Evolutionary conservation across 169 alveolate species (phyloP).

Genomic region (Plasmodium ovale): DNA sequence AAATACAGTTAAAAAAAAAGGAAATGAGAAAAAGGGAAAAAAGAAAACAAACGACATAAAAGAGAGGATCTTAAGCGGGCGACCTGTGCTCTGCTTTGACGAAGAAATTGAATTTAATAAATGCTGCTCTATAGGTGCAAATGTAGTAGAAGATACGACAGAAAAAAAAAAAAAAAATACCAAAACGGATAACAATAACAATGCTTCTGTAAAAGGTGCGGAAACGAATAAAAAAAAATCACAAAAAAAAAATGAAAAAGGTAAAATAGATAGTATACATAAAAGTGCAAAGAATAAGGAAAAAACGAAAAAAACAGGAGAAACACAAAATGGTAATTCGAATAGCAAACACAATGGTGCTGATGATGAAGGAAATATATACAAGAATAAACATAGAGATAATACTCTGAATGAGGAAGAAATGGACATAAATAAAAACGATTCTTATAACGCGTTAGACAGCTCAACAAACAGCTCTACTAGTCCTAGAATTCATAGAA

Average conservation of each 20-base stretch:
- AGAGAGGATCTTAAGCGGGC: slow-evolving; percentile 32
- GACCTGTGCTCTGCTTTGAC: slow-evolving; percentile 46
- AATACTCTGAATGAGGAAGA: not conserved
- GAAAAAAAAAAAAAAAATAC: slow-evolving; percentile 18
- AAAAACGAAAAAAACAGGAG: slow-evolving; percentile 4
- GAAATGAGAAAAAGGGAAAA: slow-evolving; percentile 30
- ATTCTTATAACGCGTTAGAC: slow-evolving; percentile 5
- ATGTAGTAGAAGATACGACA: not conserved
- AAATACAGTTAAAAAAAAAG: slow-evolving; percentile 45
- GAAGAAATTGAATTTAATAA: slow-evolving; percentile 72
- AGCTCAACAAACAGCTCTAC: slow-evolving; percentile 58
- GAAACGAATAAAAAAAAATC: slow-evolving; percentile 16
- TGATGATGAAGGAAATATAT: slow-evolving; percentile 13
- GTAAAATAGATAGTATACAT: not conserved
- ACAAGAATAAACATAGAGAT: not conserved
- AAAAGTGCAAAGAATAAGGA: slow-evolving; percentile 10
- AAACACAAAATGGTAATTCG: slow-evolving; percentile 7
- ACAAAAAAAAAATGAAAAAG: slow-evolving; percentile 26
- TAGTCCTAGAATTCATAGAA: slow-evolving; percentile 28
- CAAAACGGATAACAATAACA: not conserved
- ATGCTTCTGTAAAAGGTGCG: slow-evolving; percentile 5
- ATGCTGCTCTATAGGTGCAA: slow-evolving; percentile 19
- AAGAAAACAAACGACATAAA: slow-evolving; percentile 38
- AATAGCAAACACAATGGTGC: slow-evolving; percentile 4
- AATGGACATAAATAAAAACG: not conserved